These are phyloP conservation scores for Botrytis aclada DNA, from an alignment of 2,329 filamentous ascomycete species.

Conservation along the genomic window DNA sequence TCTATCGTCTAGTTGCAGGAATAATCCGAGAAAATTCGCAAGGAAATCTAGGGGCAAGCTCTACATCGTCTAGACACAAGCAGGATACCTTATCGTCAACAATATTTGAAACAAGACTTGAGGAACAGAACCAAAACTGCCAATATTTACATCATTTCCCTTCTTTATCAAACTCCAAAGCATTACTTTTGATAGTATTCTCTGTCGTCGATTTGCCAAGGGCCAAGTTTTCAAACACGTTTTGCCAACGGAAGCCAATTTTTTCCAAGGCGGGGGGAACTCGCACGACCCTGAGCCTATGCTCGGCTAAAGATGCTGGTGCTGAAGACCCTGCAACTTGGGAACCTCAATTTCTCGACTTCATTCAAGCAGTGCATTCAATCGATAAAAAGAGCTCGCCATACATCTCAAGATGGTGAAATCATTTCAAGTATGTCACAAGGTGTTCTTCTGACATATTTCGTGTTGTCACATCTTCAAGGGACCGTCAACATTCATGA, in stretches of 20 bases:
- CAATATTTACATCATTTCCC: neutral
- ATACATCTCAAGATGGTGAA: neutral
- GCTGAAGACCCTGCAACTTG: neutral
- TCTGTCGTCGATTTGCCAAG: neutral
- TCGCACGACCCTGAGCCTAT: neutral
- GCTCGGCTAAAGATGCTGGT: neutral
- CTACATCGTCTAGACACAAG: neutral
- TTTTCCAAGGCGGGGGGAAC: conserved; percentile 4
- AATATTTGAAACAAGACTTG: neutral
- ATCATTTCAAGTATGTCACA: neutral
- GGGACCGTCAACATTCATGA: neutral
- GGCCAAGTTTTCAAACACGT: conserved; percentile 1
- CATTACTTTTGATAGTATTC: neutral
- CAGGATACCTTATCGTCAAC: neutral
- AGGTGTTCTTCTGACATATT: neutral
- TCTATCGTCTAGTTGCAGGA: neutral
- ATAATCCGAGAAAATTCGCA: neutral
- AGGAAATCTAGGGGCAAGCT: neutral
- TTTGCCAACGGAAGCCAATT: conserved; percentile 11
- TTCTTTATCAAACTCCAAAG: neutral
- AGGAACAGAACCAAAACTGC: neutral
- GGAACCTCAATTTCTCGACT: neutral
- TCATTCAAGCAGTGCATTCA: neutral
- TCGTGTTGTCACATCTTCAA: neutral
- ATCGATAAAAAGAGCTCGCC: neutral